Evolutionary conservation across 768 basidiomycete genomes (phyloP), one percentile per base, ranked within the genome.

Genomic region (Naganishia vaughanmartiniae): DNA sequence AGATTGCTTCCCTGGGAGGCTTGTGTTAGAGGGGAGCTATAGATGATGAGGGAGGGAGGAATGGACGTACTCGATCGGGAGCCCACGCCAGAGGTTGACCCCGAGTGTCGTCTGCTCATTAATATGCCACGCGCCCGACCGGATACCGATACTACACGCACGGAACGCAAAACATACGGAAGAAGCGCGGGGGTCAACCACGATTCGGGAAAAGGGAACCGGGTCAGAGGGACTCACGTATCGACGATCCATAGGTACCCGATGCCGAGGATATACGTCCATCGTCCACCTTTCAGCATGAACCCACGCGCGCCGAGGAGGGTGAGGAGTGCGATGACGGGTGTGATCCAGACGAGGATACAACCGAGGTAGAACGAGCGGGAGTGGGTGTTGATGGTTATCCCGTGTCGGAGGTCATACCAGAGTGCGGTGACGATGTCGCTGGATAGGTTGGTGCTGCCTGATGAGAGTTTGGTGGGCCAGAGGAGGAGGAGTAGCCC

Each of bases 261-360:
- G 0, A 73, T 69, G 0, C 78, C 78, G 4, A 78, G 0, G 5
- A 31, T 42, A 45, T 63, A 63, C 1, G 51, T 55, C 65, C 65
- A 67, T 1, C 63, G 67, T 21, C 33, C 69, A 12, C 53, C 53
- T 51, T 53, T 48, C 34, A 28, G n/a, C 33, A 54, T 24, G 30
- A 21, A 21, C 48, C 48, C 53, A 30, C 48, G 26, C n/a, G 74
- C 78, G 4, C 79, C 79, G 7, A 80, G 67, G 28, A 26, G 73
- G 6, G 77, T 77, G 66, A 80, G 71, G 28, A 70, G 74, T 2
- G 68, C 76, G n/a, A 79, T 73, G 4, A 80, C 78, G 28, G 79
- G 79, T 0, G 69, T 70, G 31, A 79, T 76, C 79, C 79, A 80
- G 21, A 76, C 66, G 19, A 80, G 60, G 28, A 79, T 80, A 74